Conservation (phyloP, 2,329 filamentous ascomycete species). For the Onygenales sp. region DNA sequence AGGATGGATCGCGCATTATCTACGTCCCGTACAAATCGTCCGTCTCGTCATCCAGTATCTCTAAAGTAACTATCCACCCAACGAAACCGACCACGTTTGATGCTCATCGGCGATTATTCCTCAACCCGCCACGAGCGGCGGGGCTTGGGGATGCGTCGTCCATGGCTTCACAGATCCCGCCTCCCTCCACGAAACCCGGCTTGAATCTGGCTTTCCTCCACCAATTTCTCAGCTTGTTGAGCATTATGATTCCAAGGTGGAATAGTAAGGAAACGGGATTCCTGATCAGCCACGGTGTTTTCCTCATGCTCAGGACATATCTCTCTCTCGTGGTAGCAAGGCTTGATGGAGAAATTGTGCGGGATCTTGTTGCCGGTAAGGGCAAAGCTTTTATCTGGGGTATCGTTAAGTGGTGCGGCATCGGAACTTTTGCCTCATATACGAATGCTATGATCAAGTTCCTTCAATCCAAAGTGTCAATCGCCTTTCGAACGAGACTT, state of each 20-base stretch:
- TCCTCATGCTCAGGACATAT: slow-evolving; percentile 86
- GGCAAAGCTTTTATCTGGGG: slow-evolving; percentile 82
- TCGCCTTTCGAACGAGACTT: slow-evolving; percentile 88
- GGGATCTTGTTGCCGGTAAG: slow-evolving; percentile 91
- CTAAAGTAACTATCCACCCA: slow-evolving; percentile 81
- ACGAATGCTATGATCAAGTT: slow-evolving; percentile 99
- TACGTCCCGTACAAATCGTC: slow-evolving; percentile 75
- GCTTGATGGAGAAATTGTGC: slow-evolving; percentile 89
- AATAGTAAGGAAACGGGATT: slow-evolving; percentile 91
- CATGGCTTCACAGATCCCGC: slow-evolving; percentile 57
- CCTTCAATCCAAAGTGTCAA: slow-evolving; percentile 93
- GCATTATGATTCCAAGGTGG: slow-evolving; percentile 95
- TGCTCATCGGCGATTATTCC: slow-evolving; percentile 83
- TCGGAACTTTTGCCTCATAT: slow-evolving; percentile 88
- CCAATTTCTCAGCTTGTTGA: slow-evolving; percentile 90
- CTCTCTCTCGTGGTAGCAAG: slow-evolving; percentile 86
- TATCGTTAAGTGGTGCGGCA: slow-evolving; percentile 87
- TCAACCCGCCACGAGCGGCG: slow-evolving; percentile 79
- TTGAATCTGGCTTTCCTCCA: slow-evolving; percentile 93
- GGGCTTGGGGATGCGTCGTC: slow-evolving; percentile 59
- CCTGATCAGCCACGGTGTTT: slow-evolving; percentile 77
- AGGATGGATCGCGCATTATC: slow-evolving; percentile 89
- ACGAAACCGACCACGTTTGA: slow-evolving; percentile 94
- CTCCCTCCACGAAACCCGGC: slow-evolving; percentile 83
- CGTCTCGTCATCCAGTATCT: slow-evolving; percentile 46